Base-by-base conservation (phyloP, 768 basidiomycete genomes). In the Leccinum boreale region DNA sequence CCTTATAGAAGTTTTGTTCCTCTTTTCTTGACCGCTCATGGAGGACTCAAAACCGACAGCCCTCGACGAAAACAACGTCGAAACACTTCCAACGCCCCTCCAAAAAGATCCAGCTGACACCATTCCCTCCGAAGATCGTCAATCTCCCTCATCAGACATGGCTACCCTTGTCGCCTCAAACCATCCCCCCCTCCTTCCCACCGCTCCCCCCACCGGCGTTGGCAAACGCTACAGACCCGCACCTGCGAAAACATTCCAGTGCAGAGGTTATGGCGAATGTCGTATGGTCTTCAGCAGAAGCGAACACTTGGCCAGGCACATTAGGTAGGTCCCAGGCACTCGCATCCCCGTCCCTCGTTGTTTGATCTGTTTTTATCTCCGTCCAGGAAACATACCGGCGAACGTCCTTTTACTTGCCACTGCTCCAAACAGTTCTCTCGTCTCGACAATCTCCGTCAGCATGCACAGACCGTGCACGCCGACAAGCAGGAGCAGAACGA, bases 391-490 rank as follows among this genome's bases (percentile, higher is more conserved):
- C 96, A 98, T 74, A 98, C 96, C 5, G 96, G 96, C 60, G 96
- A 98, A 71, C 86, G 94, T 19, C 96, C 96, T 17, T 98, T 98
- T 74, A 84, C 86, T 42, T 98, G 96, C 68, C 95, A 98, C 70
- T 98, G 96, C 77, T 83, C 86, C 12, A 95, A 96, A 73, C 89
- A 95, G 63, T 98, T 98, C 70, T 94, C 93, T 5, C 86, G 96
- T 12, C 86, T 98, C 70, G 96, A 98, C 75, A 98, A 98, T 69
- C 83, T 98, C 3, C 87, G 96, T 48, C 96, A 98, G 70, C 96
- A 98, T 73, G 92, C 94, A 0, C 91, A 95, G 79, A 96, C 95
- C 5, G 94, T 97, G 1, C 96, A 98, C 67, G 86, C 93, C n/a
- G 94, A 97, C 71, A 91, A 92, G 77, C 85, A 85, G 71, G 89